Percentiles rank a stretch among this genome's conserved stretches.
These are phyloP conservation scores for Biscogniauxia marginata DNA, from an alignment of 2,329 filamentous ascomycete species.

Conservation along the genomic window DNA sequence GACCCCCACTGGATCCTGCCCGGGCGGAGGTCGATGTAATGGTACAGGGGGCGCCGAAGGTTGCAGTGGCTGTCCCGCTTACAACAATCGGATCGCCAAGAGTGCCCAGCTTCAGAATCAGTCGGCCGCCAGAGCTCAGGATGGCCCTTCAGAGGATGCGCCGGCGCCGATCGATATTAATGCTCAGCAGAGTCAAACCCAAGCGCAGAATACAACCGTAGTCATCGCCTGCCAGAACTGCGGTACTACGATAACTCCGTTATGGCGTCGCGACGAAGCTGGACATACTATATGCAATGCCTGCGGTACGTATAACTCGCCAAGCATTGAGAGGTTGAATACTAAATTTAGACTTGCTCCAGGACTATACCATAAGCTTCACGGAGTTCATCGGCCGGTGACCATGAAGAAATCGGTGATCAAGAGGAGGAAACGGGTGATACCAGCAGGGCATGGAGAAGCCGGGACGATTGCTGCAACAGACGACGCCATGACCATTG, in stretches of 20 bases:
- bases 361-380: slow-evolving; percentile 96
- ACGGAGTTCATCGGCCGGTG: slow-evolving; percentile 87
- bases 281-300: slow-evolving; percentile 98
- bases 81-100: slow-evolving; percentile 94
- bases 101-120: slow-evolving; percentile 62
- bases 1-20: slow-evolving; percentile 80
- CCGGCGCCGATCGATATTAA: slow-evolving; percentile 49
- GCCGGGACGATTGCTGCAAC: slow-evolving; percentile 34
- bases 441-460: slow-evolving; percentile 65
- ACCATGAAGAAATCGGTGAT: slow-evolving; percentile 99
- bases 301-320: slow-evolving; percentile 68
- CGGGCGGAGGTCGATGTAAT: slow-evolving; percentile 91
- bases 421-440: slow-evolving; percentile 91
- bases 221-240: slow-evolving; percentile 97
- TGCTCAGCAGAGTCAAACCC: slow-evolving; percentile 40
- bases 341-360: slow-evolving; percentile 23
- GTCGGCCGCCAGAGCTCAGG: slow-evolving; percentile 24
- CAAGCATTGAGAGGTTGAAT: background rate
- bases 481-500: slow-evolving; percentile 44
- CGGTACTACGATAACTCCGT: slow-evolving; percentile 89
- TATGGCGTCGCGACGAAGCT: slow-evolving; percentile 92
- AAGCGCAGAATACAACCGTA: slow-evolving; percentile 54
- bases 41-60: slow-evolving; percentile 93
- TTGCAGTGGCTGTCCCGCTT: slow-evolving; percentile 93
- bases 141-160: slow-evolving; percentile 34